Evolutionary conservation across 805 yeast genomes (phyloP).

Genomic region (Saccharomycopsis fodiens): DNA sequence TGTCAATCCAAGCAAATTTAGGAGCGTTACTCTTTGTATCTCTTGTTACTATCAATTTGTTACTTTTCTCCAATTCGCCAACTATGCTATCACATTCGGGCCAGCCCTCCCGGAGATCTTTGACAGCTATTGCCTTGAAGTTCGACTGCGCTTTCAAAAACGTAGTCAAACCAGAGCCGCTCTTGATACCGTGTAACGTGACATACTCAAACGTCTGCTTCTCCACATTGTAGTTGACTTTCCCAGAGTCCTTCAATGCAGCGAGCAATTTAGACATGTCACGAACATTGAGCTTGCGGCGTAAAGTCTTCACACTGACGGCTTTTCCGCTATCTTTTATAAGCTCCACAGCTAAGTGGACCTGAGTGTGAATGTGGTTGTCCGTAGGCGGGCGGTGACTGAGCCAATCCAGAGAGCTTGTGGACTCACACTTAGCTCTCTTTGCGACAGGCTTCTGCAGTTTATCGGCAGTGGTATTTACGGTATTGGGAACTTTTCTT

Average conservation of each 20-base stretch:
- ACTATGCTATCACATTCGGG: constrained; percentile 76
- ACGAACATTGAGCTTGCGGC: constrained; percentile 49
- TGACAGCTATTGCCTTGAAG: constrained; percentile 79
- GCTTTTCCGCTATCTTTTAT: constrained; percentile 67
- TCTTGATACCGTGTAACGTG: constrained; percentile 80
- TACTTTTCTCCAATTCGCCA: constrained; percentile 66
- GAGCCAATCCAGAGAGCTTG: neutral
- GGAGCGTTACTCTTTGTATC: constrained; percentile 93
- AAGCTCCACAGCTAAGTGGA: constrained; percentile 86
- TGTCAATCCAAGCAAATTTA: constrained; percentile 86
- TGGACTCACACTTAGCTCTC: constrained; percentile 24
- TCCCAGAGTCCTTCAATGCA: constrained; percentile 64
- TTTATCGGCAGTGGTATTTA: too few species aligned
- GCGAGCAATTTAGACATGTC: constrained; percentile 61
- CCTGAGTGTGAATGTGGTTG: constrained; percentile 74
- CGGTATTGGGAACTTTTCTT: neutral
- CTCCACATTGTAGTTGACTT: constrained; percentile 60
- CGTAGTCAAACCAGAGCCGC: constrained; percentile 67
- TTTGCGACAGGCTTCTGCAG: too few species aligned
- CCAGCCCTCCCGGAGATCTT: constrained; percentile 88
- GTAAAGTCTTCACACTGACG: constrained; percentile 55
- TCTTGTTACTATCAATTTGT: constrained; percentile 73
- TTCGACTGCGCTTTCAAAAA: constrained; percentile 75
- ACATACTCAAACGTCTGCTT: constrained; percentile 72
- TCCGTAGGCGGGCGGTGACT: neutral